Conservation (phyloP, 208 protist species). For the Endotrypanum monterogeii region DNA sequence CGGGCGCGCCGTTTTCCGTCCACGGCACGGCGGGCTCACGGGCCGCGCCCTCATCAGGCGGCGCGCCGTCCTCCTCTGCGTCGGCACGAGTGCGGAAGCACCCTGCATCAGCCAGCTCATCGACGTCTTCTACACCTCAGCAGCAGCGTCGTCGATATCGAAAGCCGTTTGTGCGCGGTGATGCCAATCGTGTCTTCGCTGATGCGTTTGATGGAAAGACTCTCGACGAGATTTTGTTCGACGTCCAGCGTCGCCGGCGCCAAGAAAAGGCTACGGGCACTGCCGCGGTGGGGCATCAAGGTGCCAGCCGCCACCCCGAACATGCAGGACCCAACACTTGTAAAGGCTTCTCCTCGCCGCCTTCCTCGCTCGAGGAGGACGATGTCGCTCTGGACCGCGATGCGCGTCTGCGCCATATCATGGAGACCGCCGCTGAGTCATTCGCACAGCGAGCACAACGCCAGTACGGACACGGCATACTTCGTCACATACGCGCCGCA, state of each 20-base stretch:
- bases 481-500: slow-evolving; percentile 39
- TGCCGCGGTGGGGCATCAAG: neutral
- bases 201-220: slow-evolving; percentile 85
- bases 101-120: neutral
- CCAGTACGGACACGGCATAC: slow-evolving; percentile 64
- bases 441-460: slow-evolving; percentile 48
- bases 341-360: slow-evolving; percentile 8
- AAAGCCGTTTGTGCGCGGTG: slow-evolving; percentile 72
- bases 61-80: slow-evolving; percentile 1
- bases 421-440: slow-evolving; percentile 57
- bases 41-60: neutral
- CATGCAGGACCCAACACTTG: neutral
- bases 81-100: slow-evolving; percentile 7
- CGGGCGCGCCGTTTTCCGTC: neutral
- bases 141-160: slow-evolving; percentile 16
- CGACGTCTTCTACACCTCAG: neutral
- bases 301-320: neutral
- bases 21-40: neutral
- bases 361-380: neutral
- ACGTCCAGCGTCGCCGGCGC: slow-evolving; percentile 57
- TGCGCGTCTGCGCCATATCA: slow-evolving; percentile 56
- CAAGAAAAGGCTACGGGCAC: slow-evolving; percentile 5
- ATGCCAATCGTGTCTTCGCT: slow-evolving; percentile 84
- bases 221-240: slow-evolving; percentile 83
- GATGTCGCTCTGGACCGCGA: slow-evolving; percentile 37